Evolutionary conservation across 768 basidiomycete species (phyloP).

Genomic region (Gyrodon lividus): DNA sequence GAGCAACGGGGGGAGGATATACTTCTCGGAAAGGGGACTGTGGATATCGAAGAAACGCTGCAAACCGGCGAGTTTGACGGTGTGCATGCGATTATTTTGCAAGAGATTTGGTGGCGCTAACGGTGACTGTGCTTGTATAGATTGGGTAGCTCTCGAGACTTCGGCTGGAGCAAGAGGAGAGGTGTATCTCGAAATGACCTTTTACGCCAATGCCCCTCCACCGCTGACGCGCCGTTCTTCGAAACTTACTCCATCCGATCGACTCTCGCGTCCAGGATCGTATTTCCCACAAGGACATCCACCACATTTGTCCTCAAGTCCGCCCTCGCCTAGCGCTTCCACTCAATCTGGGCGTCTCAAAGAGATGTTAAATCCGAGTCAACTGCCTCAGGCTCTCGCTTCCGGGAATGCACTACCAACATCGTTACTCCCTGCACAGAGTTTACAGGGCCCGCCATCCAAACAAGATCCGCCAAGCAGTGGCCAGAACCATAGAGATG

Average conservation of each 20-base stretch:
- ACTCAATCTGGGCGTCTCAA: slow-evolving; percentile 10
- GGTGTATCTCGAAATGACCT: slow-evolving; percentile 91
- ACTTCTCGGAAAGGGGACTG: slow-evolving; percentile 66
- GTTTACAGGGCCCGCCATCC: slow-evolving; percentile 7
- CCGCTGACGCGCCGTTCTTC: slow-evolving; percentile 51
- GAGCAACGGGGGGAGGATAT: slow-evolving; percentile 72
- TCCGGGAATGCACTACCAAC: slow-evolving; percentile 15
- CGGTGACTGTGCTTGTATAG: slow-evolving; percentile 34
- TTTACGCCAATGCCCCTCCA: slow-evolving; percentile 71
- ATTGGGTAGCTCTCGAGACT: slow-evolving; percentile 63
- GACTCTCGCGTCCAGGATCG: slow-evolving; percentile 44
- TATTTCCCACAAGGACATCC: slow-evolving; percentile 19
- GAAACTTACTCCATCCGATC: slow-evolving; percentile 50
- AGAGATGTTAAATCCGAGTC: slow-evolving; percentile 13
- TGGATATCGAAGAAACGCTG: slow-evolving; percentile 78
- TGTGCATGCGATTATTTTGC: slow-evolving; percentile 37
- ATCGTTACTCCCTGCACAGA: slow-evolving; percentile 24
- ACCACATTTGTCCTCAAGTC: slow-evolving; percentile 16
- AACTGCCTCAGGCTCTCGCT: neutral
- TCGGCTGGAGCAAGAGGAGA: slow-evolving; percentile 76
- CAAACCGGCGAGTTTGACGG: slow-evolving; percentile 91
- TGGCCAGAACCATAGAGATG: slow-evolving; percentile 23
- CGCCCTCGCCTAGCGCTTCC: slow-evolving; percentile 12
- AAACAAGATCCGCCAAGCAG: slow-evolving; percentile 5
- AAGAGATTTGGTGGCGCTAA: slow-evolving; percentile 3